These are phyloP conservation scores for Crithidia thermophila DNA, from an alignment of 208 protist genomes.

Conservation along the genomic window DNA sequence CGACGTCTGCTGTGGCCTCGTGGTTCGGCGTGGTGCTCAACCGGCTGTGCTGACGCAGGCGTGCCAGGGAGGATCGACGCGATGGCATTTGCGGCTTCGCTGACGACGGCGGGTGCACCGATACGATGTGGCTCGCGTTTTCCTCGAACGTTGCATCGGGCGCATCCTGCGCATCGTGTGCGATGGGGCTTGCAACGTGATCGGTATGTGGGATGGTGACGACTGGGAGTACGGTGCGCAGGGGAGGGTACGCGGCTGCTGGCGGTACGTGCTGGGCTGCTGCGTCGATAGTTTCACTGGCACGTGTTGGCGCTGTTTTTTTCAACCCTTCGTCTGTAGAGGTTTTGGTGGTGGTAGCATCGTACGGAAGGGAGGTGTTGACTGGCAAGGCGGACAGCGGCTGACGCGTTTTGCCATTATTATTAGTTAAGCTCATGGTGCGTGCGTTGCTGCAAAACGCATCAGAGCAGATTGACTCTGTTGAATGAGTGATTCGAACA, in stretches of 20 bases:
- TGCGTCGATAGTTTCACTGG: too few species aligned
- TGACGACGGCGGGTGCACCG: conserved; percentile 8
- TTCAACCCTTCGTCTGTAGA: neutral
- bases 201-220: neutral
- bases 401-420: neutral
- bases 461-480: too few species aligned
- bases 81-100: conserved; percentile 8
- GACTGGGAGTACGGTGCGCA: neutral
- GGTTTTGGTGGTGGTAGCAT: neutral
- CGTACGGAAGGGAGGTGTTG: neutral
- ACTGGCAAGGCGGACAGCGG: neutral
- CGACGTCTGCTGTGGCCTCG: too few species aligned
- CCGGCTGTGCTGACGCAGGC: conserved; percentile 6
- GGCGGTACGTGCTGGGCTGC: too few species aligned
- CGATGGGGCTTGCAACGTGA: too few species aligned
- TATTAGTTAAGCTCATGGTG: too few species aligned
- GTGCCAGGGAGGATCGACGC: conserved; percentile 19
- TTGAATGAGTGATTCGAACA: too few species aligned
- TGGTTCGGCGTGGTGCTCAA: neutral
- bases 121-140: neutral
- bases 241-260: neutral
- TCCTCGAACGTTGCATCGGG: too few species aligned
- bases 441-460: too few species aligned
- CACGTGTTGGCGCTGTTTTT: too few species aligned
- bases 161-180: too few species aligned